phyloP scores from a whole-genome alignment of 2,329 filamentous ascomycete genomes.

The Cladosporium sp. region DNA sequence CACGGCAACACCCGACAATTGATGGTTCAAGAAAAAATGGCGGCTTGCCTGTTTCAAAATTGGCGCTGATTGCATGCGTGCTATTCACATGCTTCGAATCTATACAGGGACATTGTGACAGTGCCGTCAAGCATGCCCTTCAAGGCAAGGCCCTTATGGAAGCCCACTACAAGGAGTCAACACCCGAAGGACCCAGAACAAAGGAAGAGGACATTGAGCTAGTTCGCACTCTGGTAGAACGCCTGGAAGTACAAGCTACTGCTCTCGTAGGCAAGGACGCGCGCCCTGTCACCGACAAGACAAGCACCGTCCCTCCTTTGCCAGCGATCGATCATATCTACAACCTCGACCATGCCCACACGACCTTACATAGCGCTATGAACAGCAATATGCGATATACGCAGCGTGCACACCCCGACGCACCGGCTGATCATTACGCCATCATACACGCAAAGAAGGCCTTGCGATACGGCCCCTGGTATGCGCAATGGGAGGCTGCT shows the following conservation, averaged over 20 bases:
- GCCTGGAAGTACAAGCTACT: slow-evolving; percentile 30
- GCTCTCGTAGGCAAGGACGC: slow-evolving; percentile 28
- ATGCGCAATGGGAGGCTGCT: slow-evolving; percentile 27
- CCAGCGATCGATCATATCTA: slow-evolving; percentile 26
- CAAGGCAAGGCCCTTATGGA: slow-evolving; percentile 28
- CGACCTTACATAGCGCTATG: slow-evolving; percentile 28
- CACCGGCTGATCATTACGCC: slow-evolving; percentile 27
- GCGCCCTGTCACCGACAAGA: slow-evolving; percentile 25
- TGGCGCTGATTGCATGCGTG: slow-evolving; percentile 30
- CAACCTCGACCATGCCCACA: slow-evolving; percentile 31
- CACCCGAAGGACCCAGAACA: slow-evolving; percentile 16
- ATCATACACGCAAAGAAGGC: slow-evolving; percentile 29
- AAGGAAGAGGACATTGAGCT: slow-evolving; percentile 30
- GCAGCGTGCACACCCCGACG: slow-evolving; percentile 28
- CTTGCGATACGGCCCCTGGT: slow-evolving; percentile 29
- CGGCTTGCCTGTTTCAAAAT: slow-evolving; percentile 20
- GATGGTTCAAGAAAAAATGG: background rate
- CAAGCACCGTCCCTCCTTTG: slow-evolving; percentile 23
- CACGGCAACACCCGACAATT: slow-evolving; percentile 10
- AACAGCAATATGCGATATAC: slow-evolving; percentile 33
- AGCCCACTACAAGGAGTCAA: slow-evolving; percentile 9
- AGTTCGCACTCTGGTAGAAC: slow-evolving; percentile 29
- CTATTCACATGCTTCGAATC: slow-evolving; percentile 33
- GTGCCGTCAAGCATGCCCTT: slow-evolving; percentile 30
- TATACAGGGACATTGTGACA: slow-evolving; percentile 33